Evolutionary conservation across 768 basidiomycete genomes (phyloP).

Genomic region (Neoboletus subvelutipes): DNA sequence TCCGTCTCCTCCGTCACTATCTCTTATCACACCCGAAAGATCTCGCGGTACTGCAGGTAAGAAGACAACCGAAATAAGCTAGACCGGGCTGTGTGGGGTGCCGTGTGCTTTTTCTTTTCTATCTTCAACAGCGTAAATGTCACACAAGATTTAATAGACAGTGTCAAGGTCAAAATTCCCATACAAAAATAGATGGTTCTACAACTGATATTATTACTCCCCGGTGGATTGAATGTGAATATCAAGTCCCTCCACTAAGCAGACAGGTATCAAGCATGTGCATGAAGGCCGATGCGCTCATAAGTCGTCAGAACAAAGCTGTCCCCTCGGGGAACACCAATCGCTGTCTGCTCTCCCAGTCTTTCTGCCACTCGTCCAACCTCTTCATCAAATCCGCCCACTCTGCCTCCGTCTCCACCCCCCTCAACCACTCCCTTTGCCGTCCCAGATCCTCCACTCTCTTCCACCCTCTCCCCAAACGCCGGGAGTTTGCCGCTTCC

Average conservation of each 20-base stretch:
- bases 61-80: no score
- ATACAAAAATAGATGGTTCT: no score
- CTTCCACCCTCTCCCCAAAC: conserved; percentile 43
- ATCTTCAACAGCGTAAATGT: background rate
- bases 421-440: conserved; percentile 44
- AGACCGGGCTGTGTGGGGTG: no score
- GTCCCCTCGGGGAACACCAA: conserved; percentile 11
- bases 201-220: no score
- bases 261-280: no score
- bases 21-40: no score
- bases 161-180: no score
- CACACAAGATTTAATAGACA: background rate
- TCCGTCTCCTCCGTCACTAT: no score
- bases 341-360: conserved; percentile 46
- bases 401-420: conserved; percentile 49
- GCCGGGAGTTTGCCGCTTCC: conserved; percentile 31
- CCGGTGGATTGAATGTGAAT: background rate
- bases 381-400: conserved; percentile 51
- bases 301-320: conserved; percentile 4
- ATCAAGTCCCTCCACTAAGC: background rate
- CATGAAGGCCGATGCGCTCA: background rate
- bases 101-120: no score
- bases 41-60: no score
- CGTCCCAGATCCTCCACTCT: conserved; percentile 43
- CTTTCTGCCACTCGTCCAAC: conserved; percentile 47